Evolutionary conservation across 441 rosid genomes (phyloP).

Genomic region (Corymbia calophylla): DNA sequence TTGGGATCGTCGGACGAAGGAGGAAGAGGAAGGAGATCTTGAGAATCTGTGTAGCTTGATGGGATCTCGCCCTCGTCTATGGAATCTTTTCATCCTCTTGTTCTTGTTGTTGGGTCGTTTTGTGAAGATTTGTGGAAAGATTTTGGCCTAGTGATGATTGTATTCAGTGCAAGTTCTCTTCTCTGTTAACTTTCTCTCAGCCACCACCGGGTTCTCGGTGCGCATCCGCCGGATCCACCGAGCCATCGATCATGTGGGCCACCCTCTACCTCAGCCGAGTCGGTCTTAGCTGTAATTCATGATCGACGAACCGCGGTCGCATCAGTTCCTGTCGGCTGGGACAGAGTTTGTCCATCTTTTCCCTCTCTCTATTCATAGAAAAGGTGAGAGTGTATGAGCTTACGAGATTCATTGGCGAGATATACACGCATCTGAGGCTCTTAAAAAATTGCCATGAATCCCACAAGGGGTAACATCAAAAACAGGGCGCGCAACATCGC

Average conservation of each 20-base stretch:
- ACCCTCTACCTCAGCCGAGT: neutral
- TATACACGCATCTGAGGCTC: neutral
- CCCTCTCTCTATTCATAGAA: neutral
- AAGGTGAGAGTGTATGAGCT: neutral
- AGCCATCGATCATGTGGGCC: neutral
- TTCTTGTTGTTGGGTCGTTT: neutral
- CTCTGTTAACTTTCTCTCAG: neutral
- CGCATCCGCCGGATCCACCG: neutral
- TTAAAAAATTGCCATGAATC: neutral
- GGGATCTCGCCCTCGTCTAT: neutral
- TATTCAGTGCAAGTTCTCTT: neutral
- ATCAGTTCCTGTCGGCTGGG: no score
- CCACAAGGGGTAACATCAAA: neutral
- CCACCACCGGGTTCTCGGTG: neutral
- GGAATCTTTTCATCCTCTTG: neutral
- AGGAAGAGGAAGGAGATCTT: neutral
- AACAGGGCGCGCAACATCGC: neutral
- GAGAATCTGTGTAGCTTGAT: neutral
- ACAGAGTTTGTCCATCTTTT: neutral
- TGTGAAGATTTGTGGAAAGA: neutral
- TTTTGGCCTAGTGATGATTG: neutral
- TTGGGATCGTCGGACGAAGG: neutral
- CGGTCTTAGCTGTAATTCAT: neutral
- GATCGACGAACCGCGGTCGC: neutral
- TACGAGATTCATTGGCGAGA: neutral